These are phyloP conservation scores for Crithidia brevicula DNA, from an alignment of 208 protist genomes.

Conservation along the genomic window DNA sequence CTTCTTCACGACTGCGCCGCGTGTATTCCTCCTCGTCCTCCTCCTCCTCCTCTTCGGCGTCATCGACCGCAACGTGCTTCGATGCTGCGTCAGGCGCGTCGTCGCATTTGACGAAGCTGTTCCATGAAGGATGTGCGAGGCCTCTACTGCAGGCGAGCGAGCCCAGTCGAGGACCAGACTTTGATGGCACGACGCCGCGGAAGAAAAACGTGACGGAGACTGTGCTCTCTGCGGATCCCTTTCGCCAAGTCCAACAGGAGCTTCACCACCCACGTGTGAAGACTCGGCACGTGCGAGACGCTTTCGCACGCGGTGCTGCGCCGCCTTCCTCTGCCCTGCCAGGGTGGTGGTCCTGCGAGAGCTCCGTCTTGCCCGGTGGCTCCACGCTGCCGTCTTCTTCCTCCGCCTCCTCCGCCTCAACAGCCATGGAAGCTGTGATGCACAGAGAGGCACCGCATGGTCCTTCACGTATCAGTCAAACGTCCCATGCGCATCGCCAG, in stretches of 20 bases:
- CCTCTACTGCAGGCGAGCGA: too few relatives aligned
- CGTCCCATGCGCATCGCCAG: not conserved
- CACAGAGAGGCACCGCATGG: too few relatives aligned
- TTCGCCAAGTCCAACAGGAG: slow-evolving; percentile 11
- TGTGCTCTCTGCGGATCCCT: slow-evolving; percentile 1
- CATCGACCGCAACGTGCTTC: not conserved
- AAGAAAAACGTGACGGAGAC: not conserved
- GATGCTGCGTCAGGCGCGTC: not conserved
- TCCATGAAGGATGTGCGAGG: too few relatives aligned
- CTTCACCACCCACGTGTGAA: slow-evolving; percentile 10
- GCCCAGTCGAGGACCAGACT: too few relatives aligned
- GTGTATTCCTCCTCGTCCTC: slow-evolving; percentile 6
- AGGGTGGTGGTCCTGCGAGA: slow-evolving; percentile 17
- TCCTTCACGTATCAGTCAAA: too few relatives aligned
- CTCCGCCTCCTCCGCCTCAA: not conserved
- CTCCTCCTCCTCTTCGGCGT: slow-evolving; percentile 1
- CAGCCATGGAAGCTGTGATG: too few relatives aligned
- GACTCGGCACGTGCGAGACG: not conserved
- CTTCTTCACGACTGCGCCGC: not conserved
- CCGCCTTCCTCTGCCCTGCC: too few relatives aligned
- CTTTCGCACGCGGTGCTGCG: not conserved
- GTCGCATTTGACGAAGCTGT: too few relatives aligned
- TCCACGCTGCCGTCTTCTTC: not conserved
- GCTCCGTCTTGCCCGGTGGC: slow-evolving; percentile 8
- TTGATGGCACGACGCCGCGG: not conserved